A percentile compares a stretch with the other conserved stretches of the same genome.
These are phyloP conservation scores for Diaporthe eres DNA, from an alignment of 2,329 filamentous ascomycete genomes.

Conservation along the genomic window DNA sequence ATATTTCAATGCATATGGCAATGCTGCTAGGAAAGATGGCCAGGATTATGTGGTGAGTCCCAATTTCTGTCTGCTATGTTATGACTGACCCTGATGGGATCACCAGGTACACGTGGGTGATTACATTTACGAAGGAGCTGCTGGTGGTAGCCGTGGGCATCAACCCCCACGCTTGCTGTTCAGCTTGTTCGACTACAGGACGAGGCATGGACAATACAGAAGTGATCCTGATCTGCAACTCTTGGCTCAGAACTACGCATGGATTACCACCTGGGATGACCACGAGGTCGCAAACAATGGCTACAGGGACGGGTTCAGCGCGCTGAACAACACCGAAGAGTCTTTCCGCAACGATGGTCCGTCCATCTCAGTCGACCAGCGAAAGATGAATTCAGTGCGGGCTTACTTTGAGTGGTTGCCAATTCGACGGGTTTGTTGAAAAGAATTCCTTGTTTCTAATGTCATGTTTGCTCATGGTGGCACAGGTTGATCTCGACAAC, in stretches of 20 bases:
- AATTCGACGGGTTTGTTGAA: no score
- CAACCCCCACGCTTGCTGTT: slow-evolving; percentile 65
- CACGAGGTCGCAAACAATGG: slow-evolving; percentile 76
- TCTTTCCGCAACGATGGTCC: slow-evolving; percentile 70
- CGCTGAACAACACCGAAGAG: slow-evolving; percentile 76
- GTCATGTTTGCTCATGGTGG: background rate
- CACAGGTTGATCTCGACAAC: slow-evolving; percentile 73
- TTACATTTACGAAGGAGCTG: slow-evolving; percentile 74
- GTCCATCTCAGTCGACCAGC: slow-evolving; percentile 75
- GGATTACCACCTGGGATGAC: slow-evolving; percentile 77
- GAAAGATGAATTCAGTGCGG: slow-evolving; percentile 80
- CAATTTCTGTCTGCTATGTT: background rate
- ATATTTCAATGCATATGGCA: slow-evolving; percentile 73
- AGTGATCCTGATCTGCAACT: slow-evolving; percentile 70
- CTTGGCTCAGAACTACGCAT: slow-evolving; percentile 69
- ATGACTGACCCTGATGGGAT: background rate
- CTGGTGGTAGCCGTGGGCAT: slow-evolving; percentile 64
- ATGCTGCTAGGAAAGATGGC: slow-evolving; percentile 70
- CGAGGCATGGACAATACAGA: slow-evolving; percentile 70
- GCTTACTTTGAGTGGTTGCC: slow-evolving; percentile 79
- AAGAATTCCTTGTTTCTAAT: background rate
- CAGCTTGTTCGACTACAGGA: slow-evolving; percentile 71
- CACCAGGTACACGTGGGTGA: slow-evolving; percentile 67
- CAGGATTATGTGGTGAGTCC: slow-evolving; percentile 67
- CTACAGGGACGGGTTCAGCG: slow-evolving; percentile 72